Percentiles rank a stretch among this genome's conserved stretches.
Evolutionary conservation across 176 grass and related monocot species (phyloP).

Genomic region (Saccharum spontaneum): DNA sequence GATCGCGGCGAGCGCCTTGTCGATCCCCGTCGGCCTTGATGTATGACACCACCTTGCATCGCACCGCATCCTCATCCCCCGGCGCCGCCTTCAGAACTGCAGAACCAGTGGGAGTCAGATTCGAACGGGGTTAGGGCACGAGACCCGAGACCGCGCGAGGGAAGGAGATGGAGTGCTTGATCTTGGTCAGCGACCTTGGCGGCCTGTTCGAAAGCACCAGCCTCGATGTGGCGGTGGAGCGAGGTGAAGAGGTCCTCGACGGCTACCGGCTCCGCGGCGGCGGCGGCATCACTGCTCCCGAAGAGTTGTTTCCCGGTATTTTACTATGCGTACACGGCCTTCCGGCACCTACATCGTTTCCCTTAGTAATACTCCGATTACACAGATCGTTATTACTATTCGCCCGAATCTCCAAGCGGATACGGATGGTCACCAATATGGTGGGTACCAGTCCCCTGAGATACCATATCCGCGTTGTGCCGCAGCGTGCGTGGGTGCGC

Average conservation of each 20-base stretch:
- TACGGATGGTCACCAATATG: too few relatives aligned
- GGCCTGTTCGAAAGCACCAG: constrained; percentile 47
- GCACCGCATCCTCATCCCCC: constrained; percentile 85
- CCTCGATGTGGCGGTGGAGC: constrained; percentile 65
- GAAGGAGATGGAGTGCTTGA: not conserved
- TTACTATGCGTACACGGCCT: too few relatives aligned
- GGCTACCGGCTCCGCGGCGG: constrained; percentile 40
- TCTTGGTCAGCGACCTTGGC: constrained; percentile 92
- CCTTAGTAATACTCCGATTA: too few relatives aligned
- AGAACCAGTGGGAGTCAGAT: constrained; percentile 9
- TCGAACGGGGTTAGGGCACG: not conserved
- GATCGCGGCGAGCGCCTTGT: constrained; percentile 72
- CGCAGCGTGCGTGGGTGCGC: too few relatives aligned
- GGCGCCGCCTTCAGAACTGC: constrained; percentile 72
- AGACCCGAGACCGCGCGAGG: not conserved
- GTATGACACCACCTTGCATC: constrained; percentile 88
- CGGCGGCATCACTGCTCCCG: too few relatives aligned
- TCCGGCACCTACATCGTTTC: too few relatives aligned
- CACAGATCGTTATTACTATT: too few relatives aligned
- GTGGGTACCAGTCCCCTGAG: too few relatives aligned
- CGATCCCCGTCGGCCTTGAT: constrained; percentile 73
- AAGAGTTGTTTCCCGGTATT: too few relatives aligned
- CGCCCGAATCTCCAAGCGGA: too few relatives aligned
- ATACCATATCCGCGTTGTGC: too few relatives aligned
- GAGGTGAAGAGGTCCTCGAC: constrained; percentile 81